These are phyloP conservation scores for Scutellaria baicalensis DNA, from an alignment of 257 asterid genomes.

Conservation along the genomic window DNA sequence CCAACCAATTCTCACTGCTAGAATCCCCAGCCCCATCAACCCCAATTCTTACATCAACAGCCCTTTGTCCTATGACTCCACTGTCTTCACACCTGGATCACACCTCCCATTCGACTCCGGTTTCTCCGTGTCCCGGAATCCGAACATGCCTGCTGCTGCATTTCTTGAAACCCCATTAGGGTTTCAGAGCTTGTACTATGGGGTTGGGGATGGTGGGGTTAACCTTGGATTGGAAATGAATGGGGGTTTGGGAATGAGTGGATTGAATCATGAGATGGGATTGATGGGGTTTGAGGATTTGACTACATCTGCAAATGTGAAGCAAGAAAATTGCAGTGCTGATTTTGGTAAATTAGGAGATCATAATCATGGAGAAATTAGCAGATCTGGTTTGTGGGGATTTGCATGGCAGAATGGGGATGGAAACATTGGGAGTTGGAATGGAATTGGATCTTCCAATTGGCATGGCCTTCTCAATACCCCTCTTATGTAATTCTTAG, in stretches of 20 bases:
- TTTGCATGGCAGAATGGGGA: conserved; percentile 54
- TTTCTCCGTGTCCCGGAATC: conserved; percentile 10
- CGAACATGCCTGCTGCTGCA: conserved; percentile 11
- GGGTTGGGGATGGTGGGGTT: conserved; percentile 7
- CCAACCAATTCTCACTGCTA: neutral
- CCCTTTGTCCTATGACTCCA: neutral
- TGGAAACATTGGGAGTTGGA: conserved; percentile 37
- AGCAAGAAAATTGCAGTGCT: conserved; percentile 45
- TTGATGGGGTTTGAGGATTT: conserved; percentile 28
- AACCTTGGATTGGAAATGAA: conserved; percentile 13
- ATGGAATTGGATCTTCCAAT: conserved; percentile 41
- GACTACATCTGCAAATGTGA: conserved; percentile 20
- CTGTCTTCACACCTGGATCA: neutral
- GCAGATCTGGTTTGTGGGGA: conserved; percentile 46
- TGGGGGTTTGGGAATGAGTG: conserved; percentile 27
- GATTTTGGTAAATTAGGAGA: neutral
- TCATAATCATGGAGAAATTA: conserved; percentile 15
- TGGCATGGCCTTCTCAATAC: conserved; percentile 76
- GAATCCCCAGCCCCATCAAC: conserved; percentile 14
- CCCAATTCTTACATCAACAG: neutral
- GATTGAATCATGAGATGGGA: conserved; percentile 31
- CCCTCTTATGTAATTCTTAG: conserved; percentile 48
- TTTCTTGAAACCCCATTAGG: conserved; percentile 36
- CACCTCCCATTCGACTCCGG: neutral
- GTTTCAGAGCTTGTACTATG: conserved; percentile 31